phyloP scores from a whole-genome alignment of 2,329 filamentous ascomycete species.

The Monosporascus sp. region DNA sequence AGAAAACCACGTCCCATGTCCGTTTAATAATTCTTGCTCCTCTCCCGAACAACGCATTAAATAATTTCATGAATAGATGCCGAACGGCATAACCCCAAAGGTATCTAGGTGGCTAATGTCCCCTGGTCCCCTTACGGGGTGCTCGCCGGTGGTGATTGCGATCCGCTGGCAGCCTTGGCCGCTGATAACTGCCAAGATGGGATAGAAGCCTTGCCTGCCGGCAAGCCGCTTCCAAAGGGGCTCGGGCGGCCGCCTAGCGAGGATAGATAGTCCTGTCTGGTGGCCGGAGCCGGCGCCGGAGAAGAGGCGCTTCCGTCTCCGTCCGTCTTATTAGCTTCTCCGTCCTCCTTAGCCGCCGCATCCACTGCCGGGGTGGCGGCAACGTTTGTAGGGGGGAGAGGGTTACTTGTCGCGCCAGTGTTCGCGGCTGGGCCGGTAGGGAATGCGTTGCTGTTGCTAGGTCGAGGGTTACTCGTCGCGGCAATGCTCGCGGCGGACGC shows the following conservation, averaged over 20 bases:
- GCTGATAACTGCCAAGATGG: conserved; percentile 75
- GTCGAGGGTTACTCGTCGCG: conserved; percentile 10
- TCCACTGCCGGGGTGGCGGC: conserved; percentile 16
- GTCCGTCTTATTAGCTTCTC: conserved; percentile 25
- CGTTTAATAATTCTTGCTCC: too few relatives aligned
- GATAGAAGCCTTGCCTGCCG: conserved; percentile 59
- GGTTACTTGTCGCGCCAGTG: neutral
- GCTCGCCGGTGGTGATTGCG: conserved; percentile 17
- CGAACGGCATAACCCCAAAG: too few relatives aligned
- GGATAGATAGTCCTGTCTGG: conserved; percentile 28
- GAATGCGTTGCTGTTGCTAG: conserved; percentile 9
- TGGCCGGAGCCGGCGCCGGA: conserved; percentile 15
- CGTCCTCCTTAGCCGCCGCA: conserved; percentile 20
- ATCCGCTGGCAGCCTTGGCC: conserved; percentile 35
- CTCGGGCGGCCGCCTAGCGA: conserved; percentile 34
- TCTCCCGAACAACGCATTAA: too few relatives aligned
- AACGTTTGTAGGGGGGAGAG: conserved; percentile 9
- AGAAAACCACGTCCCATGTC: too few relatives aligned
- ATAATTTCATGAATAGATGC: too few relatives aligned
- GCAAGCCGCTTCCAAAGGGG: conserved; percentile 45
- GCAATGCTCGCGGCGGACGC: conserved; percentile 1
- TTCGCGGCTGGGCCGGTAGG: neutral
- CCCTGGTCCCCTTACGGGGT: conserved; percentile 11
- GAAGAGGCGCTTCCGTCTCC: conserved; percentile 19
- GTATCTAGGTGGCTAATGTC: too few relatives aligned